Percentiles rank a stretch among this genome's conserved stretches.
These are phyloP conservation scores for Syzygium syzygioides DNA, from an alignment of 441 rosid genomes.

Conservation along the genomic window DNA sequence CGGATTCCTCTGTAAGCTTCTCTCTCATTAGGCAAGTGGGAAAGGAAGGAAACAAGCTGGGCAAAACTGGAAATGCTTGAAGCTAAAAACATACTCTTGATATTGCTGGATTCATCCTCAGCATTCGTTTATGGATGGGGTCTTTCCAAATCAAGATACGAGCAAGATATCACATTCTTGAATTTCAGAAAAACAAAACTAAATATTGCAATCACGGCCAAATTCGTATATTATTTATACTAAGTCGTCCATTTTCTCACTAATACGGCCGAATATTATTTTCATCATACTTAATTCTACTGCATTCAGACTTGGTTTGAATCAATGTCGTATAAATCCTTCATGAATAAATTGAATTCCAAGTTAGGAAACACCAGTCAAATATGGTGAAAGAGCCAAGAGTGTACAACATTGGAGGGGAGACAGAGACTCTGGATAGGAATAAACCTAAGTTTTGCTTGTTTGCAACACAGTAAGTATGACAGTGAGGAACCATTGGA, in stretches of 20 bases:
- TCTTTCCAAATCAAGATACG: neutral
- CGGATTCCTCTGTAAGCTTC: neutral
- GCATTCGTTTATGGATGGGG: neutral
- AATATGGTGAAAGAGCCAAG: neutral
- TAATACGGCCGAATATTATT: neutral
- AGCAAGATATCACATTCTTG: neutral
- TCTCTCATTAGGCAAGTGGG: neutral
- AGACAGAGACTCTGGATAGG: neutral
- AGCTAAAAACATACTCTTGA: neutral
- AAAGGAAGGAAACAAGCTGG: neutral
- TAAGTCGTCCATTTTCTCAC: neutral
- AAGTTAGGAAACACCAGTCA: neutral
- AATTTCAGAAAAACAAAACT: neutral
- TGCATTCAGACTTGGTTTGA: neutral
- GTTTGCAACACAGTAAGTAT: neutral
- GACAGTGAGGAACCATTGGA: neutral
- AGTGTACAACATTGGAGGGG: neutral
- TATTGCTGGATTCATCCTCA: neutral
- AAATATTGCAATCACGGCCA: neutral
- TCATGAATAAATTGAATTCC: neutral
- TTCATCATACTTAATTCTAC: neutral
- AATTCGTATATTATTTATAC: neutral
- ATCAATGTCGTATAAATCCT: neutral
- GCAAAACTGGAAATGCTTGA: neutral
- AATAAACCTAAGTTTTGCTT: neutral